Percentiles rank a stretch among this genome's conserved stretches.
Conservation (phyloP, 805 yeast genomes). For the Candida railenensis region DNA sequence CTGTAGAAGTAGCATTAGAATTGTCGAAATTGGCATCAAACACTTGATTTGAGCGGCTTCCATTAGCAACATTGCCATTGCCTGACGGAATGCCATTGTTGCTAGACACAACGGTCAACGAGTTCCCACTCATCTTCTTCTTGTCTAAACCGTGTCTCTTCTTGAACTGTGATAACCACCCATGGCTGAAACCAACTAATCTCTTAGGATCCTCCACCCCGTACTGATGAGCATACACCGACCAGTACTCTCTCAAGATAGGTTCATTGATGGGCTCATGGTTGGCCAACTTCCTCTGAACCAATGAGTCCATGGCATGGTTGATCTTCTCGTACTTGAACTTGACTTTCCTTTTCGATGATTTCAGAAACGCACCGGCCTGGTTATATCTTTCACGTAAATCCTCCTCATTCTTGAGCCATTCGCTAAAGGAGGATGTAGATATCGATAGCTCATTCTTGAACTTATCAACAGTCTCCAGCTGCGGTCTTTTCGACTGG, state of each 20-base stretch:
- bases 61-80: neutral
- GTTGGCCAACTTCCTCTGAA: constrained; percentile 41
- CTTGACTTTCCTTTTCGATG: constrained; percentile 45
- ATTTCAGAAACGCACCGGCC: constrained; percentile 27
- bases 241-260: constrained; percentile 56
- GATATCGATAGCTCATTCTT: constrained; percentile 51
- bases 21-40: neutral
- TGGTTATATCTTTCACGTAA: constrained; percentile 45
- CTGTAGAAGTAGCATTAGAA: neutral
- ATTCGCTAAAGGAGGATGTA: constrained; percentile 60
- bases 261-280: constrained; percentile 55
- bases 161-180: constrained; percentile 63
- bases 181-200: constrained; percentile 54
- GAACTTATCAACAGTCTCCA: constrained; percentile 55
- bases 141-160: constrained; percentile 52
- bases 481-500: constrained; percentile 49
- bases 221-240: constrained; percentile 49
- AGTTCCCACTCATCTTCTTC: constrained; percentile 24
- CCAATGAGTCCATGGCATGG: constrained; percentile 56
- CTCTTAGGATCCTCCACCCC: constrained; percentile 65
- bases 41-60: constrained; percentile 4
- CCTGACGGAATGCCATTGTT: neutral
- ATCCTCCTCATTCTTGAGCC: constrained; percentile 56
- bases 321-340: constrained; percentile 60
- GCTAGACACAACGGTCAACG: constrained; percentile 6